These are phyloP conservation scores for Xylariaceae sp. DNA, from an alignment of 2,329 filamentous ascomycete genomes.

Conservation along the genomic window DNA sequence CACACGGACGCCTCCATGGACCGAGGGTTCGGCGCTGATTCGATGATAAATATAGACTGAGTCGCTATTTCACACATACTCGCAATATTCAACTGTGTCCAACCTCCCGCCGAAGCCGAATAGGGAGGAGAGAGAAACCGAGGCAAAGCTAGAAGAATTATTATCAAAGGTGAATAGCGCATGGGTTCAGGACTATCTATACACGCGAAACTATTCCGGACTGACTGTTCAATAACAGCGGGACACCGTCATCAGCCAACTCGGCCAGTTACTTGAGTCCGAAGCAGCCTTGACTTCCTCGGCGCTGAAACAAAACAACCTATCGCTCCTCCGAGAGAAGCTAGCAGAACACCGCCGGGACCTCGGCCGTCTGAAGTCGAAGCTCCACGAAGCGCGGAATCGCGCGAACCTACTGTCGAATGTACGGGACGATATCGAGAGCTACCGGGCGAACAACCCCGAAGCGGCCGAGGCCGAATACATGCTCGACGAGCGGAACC, in stretches of 20 bases:
- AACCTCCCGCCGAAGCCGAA: slow-evolving; percentile 79
- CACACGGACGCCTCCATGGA: neutral
- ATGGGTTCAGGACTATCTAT: neutral
- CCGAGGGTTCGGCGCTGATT: slow-evolving; percentile 4
- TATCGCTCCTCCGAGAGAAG: slow-evolving; percentile 85
- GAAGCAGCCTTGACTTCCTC: slow-evolving; percentile 83
- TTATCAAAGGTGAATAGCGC: slow-evolving; percentile 64
- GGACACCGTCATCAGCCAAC: slow-evolving; percentile 74
- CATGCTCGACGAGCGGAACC: slow-evolving; percentile 84
- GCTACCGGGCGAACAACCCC: slow-evolving; percentile 78
- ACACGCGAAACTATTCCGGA: neutral
- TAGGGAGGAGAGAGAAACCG: slow-evolving; percentile 75
- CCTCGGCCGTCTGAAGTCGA: slow-evolving; percentile 66
- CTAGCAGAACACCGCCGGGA: slow-evolving; percentile 83
- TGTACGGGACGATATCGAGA: slow-evolving; percentile 86
- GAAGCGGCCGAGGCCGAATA: slow-evolving; percentile 87
- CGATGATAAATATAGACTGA: slow-evolving; percentile 61
- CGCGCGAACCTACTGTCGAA: slow-evolving; percentile 86
- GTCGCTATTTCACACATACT: slow-evolving; percentile 76
- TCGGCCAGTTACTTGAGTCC: slow-evolving; percentile 85
- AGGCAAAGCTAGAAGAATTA: slow-evolving; percentile 77
- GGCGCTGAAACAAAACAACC: slow-evolving; percentile 94
- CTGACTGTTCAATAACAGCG: slow-evolving; percentile 52
- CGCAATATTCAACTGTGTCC: slow-evolving; percentile 78
- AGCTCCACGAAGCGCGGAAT: slow-evolving; percentile 74